Evolutionary conservation across 2,329 filamentous ascomycete species (phyloP).

Genomic region (Hymenoscyphus scutula): DNA sequence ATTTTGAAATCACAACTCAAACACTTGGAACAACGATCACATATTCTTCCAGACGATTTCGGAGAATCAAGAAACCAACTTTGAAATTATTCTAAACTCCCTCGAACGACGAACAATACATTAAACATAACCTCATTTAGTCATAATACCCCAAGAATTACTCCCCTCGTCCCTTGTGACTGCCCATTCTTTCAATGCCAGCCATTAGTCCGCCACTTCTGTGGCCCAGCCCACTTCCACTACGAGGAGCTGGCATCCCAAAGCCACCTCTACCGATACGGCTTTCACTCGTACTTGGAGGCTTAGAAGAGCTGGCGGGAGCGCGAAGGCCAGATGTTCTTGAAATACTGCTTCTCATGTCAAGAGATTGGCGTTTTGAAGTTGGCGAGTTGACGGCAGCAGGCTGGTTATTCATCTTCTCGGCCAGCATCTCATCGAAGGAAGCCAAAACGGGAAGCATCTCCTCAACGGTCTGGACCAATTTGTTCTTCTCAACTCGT

Average conservation of each 20-base stretch:
- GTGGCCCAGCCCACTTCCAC: conserved; percentile 38
- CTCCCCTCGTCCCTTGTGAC: conserved; percentile 41
- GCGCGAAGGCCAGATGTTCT: conserved; percentile 59
- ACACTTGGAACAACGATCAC: too few species aligned
- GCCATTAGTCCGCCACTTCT: conserved; percentile 72
- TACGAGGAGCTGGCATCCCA: conserved; percentile 26
- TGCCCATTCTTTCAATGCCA: conserved; percentile 86
- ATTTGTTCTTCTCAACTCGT: conserved; percentile 78
- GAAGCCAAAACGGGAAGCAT: conserved; percentile 68
- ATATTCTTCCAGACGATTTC: too few species aligned
- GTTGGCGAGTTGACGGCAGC: conserved; percentile 23
- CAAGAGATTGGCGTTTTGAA: conserved; percentile 37
- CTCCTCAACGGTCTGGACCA: conserved; percentile 79
- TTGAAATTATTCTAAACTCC: background rate
- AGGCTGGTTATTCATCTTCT: conserved; percentile 31
- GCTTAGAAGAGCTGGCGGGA: conserved; percentile 55
- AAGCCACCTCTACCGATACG: conserved; percentile 41
- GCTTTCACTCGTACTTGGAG: conserved; percentile 42
- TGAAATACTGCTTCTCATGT: conserved; percentile 53
- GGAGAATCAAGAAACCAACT: too few species aligned
- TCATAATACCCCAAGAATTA: conserved; percentile 12
- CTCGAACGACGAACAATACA: background rate
- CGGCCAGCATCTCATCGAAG: conserved; percentile 37
- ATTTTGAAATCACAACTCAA: too few species aligned
- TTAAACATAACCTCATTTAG: conserved; percentile 2